phyloP scores from a whole-genome alignment of 139 green algal species.

The Tetraselmis striata region DNA sequence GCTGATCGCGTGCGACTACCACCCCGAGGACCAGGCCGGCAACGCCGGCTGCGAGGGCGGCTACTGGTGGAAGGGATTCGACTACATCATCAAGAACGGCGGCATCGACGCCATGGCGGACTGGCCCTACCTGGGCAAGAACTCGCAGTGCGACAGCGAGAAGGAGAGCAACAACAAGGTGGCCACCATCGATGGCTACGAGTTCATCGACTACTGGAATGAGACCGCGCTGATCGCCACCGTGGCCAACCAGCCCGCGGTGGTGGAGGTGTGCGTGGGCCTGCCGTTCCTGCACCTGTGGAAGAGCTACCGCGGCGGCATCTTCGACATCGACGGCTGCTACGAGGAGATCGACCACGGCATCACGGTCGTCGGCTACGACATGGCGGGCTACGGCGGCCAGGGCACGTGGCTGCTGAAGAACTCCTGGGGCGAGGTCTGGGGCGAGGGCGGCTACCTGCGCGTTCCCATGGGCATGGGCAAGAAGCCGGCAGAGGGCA shows the following conservation, averaged over 20 bases:
- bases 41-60: constrained; percentile 5
- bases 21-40: not conserved
- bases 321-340: constrained; percentile 6
- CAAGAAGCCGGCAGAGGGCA: not conserved
- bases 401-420: constrained; percentile 1
- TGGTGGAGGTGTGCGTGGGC: not conserved
- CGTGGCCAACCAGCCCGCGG: constrained; percentile 5
- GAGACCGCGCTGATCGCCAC: not conserved
- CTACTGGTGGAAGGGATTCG: constrained; percentile 1
- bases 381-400: not conserved
- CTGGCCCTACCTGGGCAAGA: constrained; percentile 1
- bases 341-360: constrained; percentile 2
- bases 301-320: constrained; percentile 10
- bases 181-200: constrained; percentile 2
- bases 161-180: constrained; percentile 1
- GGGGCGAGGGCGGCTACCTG: constrained; percentile 6
- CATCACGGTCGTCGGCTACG: constrained; percentile 6
- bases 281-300: not conserved
- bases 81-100: constrained; percentile 13
- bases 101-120: constrained; percentile 10
- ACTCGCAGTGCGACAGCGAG: not conserved
- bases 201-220: not conserved
- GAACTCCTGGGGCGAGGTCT: constrained; percentile 3
- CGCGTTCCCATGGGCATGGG: not conserved
- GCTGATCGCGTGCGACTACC: constrained; percentile 8